Evolutionary conservation across 345 rosid species (phyloP).

Genomic region (Bretschneidera sinensis): DNA sequence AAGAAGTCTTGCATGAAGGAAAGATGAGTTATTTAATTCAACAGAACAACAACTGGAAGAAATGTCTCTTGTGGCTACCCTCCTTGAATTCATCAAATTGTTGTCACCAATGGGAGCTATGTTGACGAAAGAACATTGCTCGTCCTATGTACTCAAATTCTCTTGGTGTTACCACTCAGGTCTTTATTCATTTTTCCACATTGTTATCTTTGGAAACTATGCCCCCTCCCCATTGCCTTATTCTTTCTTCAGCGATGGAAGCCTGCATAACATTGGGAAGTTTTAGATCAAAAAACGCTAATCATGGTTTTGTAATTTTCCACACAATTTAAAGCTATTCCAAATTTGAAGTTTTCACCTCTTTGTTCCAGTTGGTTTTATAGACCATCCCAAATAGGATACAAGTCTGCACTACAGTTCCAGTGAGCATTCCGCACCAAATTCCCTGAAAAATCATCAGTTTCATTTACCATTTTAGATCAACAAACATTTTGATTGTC

Average conservation of each 20-base stretch:
- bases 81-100: too few relatives aligned
- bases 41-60: too few relatives aligned
- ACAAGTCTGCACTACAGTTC: constrained; percentile 37
- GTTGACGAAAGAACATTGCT: too few relatives aligned
- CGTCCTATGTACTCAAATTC: background rate
- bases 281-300: background rate
- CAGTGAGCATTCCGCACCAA: constrained; percentile 50
- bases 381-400: constrained; percentile 39
- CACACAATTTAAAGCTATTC: background rate
- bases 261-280: constrained; percentile 39
- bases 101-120: too few relatives aligned
- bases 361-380: constrained; percentile 46
- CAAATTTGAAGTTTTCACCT: constrained; percentile 24
- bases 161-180: background rate
- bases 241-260: constrained; percentile 46
- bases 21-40: too few relatives aligned
- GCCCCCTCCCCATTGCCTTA: constrained; percentile 49
- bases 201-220: constrained; percentile 3
- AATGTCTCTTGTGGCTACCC: too few relatives aligned
- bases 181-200: background rate
- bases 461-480: background rate
- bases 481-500: too few relatives aligned
- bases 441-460: constrained; percentile 31
- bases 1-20: too few relatives aligned
- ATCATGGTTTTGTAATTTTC: background rate